A percentile compares a stretch with the other conserved stretches of the same genome.
Conservation (phyloP, 1,284 basidiomycete species). For the Ceratobasidium sp. region DNA sequence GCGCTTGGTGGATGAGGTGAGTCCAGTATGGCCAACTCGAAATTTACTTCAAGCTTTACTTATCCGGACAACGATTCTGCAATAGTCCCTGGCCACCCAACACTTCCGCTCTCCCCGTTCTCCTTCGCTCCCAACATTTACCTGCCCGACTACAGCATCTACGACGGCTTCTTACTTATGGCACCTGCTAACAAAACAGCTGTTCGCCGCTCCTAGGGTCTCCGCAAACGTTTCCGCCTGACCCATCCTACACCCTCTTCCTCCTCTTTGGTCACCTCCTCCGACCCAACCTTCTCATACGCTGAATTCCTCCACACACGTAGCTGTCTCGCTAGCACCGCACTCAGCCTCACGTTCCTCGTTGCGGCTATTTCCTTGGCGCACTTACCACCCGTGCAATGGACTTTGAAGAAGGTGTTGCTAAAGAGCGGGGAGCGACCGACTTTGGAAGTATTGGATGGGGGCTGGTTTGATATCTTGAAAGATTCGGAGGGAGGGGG, state of each 20-base stretch:
- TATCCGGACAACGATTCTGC: not conserved
- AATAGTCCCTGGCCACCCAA: slow-evolving; percentile 55
- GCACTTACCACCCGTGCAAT: slow-evolving; percentile 54
- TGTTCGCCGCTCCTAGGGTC: slow-evolving; percentile 84
- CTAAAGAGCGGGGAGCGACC: slow-evolving; percentile 75
- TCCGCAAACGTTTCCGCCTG: slow-evolving; percentile 59
- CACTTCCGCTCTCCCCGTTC: slow-evolving; percentile 57
- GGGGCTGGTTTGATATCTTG: slow-evolving; percentile 69
- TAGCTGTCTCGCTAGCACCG: slow-evolving; percentile 61
- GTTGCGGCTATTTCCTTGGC: slow-evolving; percentile 56
- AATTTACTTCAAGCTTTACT: slow-evolving; percentile 18
- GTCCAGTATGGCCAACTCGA: slow-evolving; percentile 68
- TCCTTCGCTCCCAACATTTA: slow-evolving; percentile 65
- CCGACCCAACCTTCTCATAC: slow-evolving; percentile 68
- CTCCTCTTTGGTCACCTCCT: not conserved
- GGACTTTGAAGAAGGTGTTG: slow-evolving; percentile 65
- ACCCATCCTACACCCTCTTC: slow-evolving; percentile 15
- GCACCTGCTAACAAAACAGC: slow-evolving; percentile 70
- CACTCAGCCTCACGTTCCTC: slow-evolving; percentile 60
- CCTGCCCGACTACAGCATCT: slow-evolving; percentile 61
- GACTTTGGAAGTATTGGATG: slow-evolving; percentile 68
- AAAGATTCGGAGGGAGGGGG: slow-evolving; percentile 67
- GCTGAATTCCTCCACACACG: slow-evolving; percentile 73
- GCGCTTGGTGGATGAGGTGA: slow-evolving; percentile 62
- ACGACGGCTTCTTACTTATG: slow-evolving; percentile 77